These are phyloP conservation scores for Cladosporium sp. DNA, from an alignment of 2,329 filamentous ascomycete genomes.

Conservation along the genomic window DNA sequence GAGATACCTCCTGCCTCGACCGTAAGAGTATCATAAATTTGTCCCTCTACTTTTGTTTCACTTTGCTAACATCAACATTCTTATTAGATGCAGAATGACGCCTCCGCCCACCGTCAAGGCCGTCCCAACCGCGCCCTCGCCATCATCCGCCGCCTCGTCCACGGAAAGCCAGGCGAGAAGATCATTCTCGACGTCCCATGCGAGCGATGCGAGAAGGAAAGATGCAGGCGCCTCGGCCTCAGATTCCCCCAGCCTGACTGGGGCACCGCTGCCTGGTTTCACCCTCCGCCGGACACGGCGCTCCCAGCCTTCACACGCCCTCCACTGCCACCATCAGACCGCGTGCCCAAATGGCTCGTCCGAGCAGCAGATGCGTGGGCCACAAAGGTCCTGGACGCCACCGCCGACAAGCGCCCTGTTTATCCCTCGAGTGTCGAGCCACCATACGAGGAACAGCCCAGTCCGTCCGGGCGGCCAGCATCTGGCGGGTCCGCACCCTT, in stretches of 20 bases:
- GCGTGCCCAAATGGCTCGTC: not conserved
- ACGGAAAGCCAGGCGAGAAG: not conserved
- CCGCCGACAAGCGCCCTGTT: not conserved
- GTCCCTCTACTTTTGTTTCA: not conserved
- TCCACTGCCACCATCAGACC: not conserved
- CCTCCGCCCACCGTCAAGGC: not conserved
- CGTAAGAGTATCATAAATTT: not conserved
- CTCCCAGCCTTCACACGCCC: not conserved
- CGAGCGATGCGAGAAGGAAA: not conserved
- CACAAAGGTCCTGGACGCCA: not conserved
- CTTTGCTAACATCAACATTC: not conserved
- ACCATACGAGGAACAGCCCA: not conserved
- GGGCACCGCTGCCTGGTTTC: not conserved
- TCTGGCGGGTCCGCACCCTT: not conserved
- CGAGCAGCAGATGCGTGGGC: not conserved
- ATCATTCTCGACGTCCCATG: slow-evolving; percentile 1
- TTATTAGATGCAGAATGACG: not conserved
- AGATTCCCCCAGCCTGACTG: not conserved
- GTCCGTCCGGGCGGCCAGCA: not conserved
- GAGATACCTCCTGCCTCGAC: not conserved
- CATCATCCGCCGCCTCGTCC: not conserved
- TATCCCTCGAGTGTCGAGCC: not conserved
- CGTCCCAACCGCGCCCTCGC: not conserved
- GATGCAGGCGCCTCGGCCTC: not conserved
- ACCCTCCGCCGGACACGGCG: not conserved